Evolutionary conservation across 2,329 filamentous ascomycete genomes (phyloP).

Genomic region (Trematosphaeria pertusa): DNA sequence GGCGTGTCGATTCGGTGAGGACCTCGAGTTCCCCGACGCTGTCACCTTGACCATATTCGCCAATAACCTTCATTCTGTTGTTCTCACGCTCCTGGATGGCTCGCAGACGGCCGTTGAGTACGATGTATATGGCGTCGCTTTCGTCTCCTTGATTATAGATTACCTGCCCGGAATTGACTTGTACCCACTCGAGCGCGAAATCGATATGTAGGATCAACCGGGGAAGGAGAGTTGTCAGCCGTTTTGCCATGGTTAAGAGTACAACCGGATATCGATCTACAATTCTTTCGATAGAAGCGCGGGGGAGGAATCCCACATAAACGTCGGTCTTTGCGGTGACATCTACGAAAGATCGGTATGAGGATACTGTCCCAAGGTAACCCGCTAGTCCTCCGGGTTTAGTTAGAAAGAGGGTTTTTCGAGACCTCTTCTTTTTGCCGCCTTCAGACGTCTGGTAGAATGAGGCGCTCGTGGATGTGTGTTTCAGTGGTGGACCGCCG

Average conservation of each 20-base stretch:
- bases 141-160: constrained; percentile 94
- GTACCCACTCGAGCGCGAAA: constrained; percentile 97
- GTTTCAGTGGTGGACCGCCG: constrained; percentile 31
- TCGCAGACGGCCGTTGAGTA: constrained; percentile 89
- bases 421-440: constrained; percentile 56
- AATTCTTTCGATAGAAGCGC: constrained; percentile 84
- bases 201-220: constrained; percentile 94
- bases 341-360: constrained; percentile 94
- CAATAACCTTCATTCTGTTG: constrained; percentile 82
- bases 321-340: constrained; percentile 98
- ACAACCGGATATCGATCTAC: constrained; percentile 93
- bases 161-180: constrained; percentile 92
- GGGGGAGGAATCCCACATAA: constrained; percentile 92
- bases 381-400: constrained; percentile 94
- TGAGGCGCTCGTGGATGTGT: constrained; percentile 32
- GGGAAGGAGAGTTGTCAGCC: constrained; percentile 86
- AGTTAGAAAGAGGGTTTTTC: constrained; percentile 83
- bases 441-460: constrained; percentile 36
- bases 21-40: constrained; percentile 98
- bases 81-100: constrained; percentile 82
- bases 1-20: constrained; percentile 89
- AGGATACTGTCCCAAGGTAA: constrained; percentile 92
- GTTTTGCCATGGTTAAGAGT: constrained; percentile 92
- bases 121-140: constrained; percentile 97
- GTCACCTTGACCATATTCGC: constrained; percentile 95